Conservation (phyloP, 371 early-diverging fungal genomes). For the Syncephalastrum racemosum region DNA sequence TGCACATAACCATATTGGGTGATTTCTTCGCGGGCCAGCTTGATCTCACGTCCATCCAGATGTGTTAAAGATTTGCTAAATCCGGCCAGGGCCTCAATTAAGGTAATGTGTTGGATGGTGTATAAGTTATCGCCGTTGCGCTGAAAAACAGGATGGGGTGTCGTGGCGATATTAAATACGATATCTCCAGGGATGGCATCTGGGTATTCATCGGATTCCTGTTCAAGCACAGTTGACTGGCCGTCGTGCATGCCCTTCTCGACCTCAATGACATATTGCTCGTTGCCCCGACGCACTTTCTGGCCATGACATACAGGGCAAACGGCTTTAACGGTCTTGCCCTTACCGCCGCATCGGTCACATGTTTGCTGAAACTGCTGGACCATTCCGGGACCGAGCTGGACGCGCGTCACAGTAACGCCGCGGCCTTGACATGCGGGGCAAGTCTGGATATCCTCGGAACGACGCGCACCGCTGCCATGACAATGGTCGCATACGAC, state of each 20-base stretch:
- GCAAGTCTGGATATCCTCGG: conserved; percentile 86
- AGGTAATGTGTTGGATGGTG: conserved; percentile 77
- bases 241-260: conserved; percentile 90
- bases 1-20: conserved; percentile 78
- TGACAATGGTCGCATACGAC: conserved; percentile 91
- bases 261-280: conserved; percentile 77
- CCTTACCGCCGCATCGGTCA: conserved; percentile 87
- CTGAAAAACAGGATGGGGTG: conserved; percentile 78
- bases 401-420: conserved; percentile 76
- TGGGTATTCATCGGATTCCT: conserved; percentile 91
- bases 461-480: conserved; percentile 88
- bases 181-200: conserved; percentile 89
- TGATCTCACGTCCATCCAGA: conserved; percentile 75
- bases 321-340: conserved; percentile 75
- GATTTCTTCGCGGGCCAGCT: conserved; percentile 60
- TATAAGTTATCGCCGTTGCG: conserved; percentile 85
- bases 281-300: conserved; percentile 83
- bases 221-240: conserved; percentile 79
- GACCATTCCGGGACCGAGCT: conserved; percentile 89
- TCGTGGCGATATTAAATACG: conserved; percentile 78
- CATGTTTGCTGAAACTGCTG: conserved; percentile 94
- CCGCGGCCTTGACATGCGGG: conserved; percentile 80
- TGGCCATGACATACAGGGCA: conserved; percentile 86
- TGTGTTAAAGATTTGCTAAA: conserved; percentile 82
- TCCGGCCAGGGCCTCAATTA: conserved; percentile 87